A percentile compares a stretch with the other conserved stretches of the same genome.
phyloP scores from a whole-genome alignment of 768 basidiomycete species.

The Suillus clintonianus region DNA sequence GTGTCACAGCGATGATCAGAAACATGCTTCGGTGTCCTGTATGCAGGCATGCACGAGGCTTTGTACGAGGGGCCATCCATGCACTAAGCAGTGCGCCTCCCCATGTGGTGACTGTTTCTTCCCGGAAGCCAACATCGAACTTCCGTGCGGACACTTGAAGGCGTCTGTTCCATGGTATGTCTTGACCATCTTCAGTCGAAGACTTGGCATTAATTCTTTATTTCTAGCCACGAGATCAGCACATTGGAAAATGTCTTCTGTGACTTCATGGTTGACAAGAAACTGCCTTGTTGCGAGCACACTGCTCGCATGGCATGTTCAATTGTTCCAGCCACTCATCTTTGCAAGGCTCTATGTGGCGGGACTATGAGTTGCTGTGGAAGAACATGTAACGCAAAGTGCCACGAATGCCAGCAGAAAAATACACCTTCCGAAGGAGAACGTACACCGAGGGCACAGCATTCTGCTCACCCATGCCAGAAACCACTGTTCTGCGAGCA shows the following conservation, averaged over 20 bases:
- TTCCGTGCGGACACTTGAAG: constrained; percentile 61
- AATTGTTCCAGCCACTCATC: constrained; percentile 37
- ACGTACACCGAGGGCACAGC: constrained; percentile 28
- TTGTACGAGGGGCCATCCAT: constrained; percentile 61
- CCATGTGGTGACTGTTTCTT: constrained; percentile 57
- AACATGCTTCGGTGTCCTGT: constrained; percentile 52
- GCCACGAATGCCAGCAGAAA: constrained; percentile 48
- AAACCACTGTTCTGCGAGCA: constrained; percentile 58
- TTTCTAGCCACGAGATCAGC: constrained; percentile 46
- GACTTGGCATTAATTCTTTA: not conserved
- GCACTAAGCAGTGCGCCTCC: constrained; percentile 49
- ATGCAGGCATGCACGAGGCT: constrained; percentile 49
- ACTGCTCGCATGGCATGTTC: constrained; percentile 47
- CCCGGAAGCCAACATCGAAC: constrained; percentile 42
- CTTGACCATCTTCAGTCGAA: not conserved
- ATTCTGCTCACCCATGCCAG: constrained; percentile 51
- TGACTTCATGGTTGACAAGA: constrained; percentile 41
- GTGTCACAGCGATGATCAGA: constrained; percentile 64
- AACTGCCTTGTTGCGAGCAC: constrained; percentile 58
- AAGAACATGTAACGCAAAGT: constrained; percentile 48
- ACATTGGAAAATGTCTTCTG: constrained; percentile 47
- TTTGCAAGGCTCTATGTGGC: constrained; percentile 46
- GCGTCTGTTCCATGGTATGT: constrained; percentile 52
- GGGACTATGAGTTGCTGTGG: constrained; percentile 54
- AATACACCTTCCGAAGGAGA: not conserved